Evolutionary conservation across 257 asterid species (phyloP).

Genomic region (Phtheirospermum japonicum): DNA sequence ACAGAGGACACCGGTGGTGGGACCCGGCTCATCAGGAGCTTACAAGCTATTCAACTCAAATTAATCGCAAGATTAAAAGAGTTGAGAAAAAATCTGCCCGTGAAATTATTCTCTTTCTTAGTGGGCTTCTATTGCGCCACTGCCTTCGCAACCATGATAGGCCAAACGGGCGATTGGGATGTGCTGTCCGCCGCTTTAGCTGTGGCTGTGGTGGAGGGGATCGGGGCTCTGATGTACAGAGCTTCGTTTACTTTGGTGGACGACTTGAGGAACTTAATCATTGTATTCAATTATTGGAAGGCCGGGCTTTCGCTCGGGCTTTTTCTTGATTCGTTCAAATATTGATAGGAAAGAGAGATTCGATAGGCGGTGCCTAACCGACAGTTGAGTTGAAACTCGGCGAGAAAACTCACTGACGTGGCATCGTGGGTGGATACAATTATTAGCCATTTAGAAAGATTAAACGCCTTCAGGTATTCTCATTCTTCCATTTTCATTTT

Average conservation of each 20-base stretch:
- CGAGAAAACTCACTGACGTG: not conserved
- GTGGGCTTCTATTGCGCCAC: constrained; percentile 95
- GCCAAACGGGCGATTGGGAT: constrained; percentile 99
- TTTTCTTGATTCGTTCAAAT: constrained; percentile 91
- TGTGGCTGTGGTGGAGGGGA: constrained; percentile 89
- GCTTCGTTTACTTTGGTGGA: constrained; percentile 51
- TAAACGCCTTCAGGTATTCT: constrained; percentile 45
- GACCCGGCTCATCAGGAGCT: constrained; percentile 67
- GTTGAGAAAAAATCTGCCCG: constrained; percentile 63
- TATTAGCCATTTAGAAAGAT: constrained; percentile 33
- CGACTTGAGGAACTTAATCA: constrained; percentile 45
- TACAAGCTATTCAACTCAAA: constrained; percentile 51
- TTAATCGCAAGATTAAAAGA: constrained; percentile 45
- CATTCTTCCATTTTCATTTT: too few species aligned
- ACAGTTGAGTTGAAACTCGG: not conserved
- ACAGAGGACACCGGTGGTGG: constrained; percentile 43
- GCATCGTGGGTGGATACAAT: constrained; percentile 40
- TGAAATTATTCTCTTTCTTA: constrained; percentile 66
- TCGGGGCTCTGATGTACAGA: constrained; percentile 89
- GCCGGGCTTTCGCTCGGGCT: constrained; percentile 86
- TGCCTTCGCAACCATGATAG: constrained; percentile 86
- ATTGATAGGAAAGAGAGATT: constrained; percentile 31
- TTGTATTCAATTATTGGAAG: constrained; percentile 85
- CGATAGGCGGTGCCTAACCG: not conserved
- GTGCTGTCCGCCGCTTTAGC: constrained; percentile 86